phyloP scores from a whole-genome alignment of 257 asterid genomes.

The Solanum ossicruentum region DNA sequence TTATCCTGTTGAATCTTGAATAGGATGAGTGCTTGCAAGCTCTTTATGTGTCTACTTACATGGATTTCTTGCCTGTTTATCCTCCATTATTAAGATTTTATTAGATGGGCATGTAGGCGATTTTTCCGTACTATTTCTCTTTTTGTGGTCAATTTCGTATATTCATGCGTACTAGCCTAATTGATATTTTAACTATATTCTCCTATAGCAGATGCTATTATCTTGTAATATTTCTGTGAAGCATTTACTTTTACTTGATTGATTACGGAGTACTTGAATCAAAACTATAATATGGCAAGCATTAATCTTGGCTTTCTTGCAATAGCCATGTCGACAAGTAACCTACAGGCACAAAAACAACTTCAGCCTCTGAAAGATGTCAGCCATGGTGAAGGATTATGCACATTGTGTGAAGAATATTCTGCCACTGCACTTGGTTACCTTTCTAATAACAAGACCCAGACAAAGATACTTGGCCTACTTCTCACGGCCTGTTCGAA shows the following conservation, averaged over 20 bases:
- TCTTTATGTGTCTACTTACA: neutral
- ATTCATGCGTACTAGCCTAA: neutral
- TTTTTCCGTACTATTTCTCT: neutral
- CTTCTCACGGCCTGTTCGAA: slow-evolving; percentile 69
- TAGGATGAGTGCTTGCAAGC: neutral
- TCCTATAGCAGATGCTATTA: neutral
- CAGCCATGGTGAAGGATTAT: slow-evolving; percentile 29
- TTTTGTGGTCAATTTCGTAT: neutral
- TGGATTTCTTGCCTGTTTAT: neutral
- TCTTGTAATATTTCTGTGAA: neutral
- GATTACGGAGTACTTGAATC: neutral
- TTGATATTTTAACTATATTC: neutral
- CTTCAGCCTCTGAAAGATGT: slow-evolving; percentile 23
- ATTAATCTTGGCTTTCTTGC: slow-evolving; percentile 12
- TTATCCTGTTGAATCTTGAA: neutral
- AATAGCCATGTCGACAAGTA: slow-evolving; percentile 30
- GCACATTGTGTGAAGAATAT: slow-evolving; percentile 62
- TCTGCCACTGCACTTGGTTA: slow-evolving; percentile 54
- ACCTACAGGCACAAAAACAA: slow-evolving; percentile 19
- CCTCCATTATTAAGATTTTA: neutral
- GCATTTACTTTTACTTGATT: neutral
- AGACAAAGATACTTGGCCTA: slow-evolving; percentile 38
- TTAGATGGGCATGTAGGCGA: neutral
- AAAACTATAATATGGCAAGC: neutral
- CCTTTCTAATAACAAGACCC: slow-evolving; percentile 55